These are phyloP conservation scores for Calonectria pseudoreteaudii DNA, from an alignment of 2,329 filamentous ascomycete species.

Conservation along the genomic window DNA sequence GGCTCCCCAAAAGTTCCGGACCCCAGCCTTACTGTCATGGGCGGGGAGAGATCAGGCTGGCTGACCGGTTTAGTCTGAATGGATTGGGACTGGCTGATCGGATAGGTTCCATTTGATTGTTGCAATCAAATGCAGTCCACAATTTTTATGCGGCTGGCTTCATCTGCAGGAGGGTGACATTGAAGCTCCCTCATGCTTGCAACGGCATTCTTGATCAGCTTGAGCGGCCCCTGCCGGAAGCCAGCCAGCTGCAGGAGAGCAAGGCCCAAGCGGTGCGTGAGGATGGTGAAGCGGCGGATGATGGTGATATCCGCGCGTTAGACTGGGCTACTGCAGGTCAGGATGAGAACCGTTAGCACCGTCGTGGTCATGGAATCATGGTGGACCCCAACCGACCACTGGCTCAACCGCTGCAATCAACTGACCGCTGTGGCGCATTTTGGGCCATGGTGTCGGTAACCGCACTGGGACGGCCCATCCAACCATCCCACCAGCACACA, in stretches of 20 bases:
- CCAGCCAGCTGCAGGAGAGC: slow-evolving; percentile 10
- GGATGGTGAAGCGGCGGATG: slow-evolving; percentile 1
- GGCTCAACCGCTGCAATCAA: slow-evolving; percentile 20
- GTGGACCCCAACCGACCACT: slow-evolving; percentile 10
- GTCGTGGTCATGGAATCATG: slow-evolving; percentile 19
- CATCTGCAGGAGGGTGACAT: slow-evolving; percentile 12
- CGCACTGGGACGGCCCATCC: slow-evolving; percentile 23
- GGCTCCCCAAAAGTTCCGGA: slow-evolving; percentile 2
- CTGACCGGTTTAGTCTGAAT: not conserved
- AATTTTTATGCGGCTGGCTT: slow-evolving; percentile 17
- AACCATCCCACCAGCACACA: slow-evolving; percentile 7
- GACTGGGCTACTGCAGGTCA: slow-evolving; percentile 38
- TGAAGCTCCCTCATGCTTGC: not conserved
- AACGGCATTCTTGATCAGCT: slow-evolving; percentile 6
- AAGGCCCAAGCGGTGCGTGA: slow-evolving; percentile 1
- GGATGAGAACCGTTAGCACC: slow-evolving; percentile 38
- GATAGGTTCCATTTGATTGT: slow-evolving; percentile 7
- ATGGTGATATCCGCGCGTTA: slow-evolving; percentile 28
- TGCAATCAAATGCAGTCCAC: slow-evolving; percentile 21
- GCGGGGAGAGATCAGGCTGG: slow-evolving; percentile 6
- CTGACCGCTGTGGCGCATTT: slow-evolving; percentile 32
- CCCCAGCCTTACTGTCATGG: slow-evolving; percentile 7
- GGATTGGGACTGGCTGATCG: slow-evolving; percentile 3
- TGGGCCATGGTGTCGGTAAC: slow-evolving; percentile 41
- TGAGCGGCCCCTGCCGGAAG: slow-evolving; percentile 16